These are phyloP conservation scores for Inosperma sp. DNA, from an alignment of 768 basidiomycete species.

Conservation along the genomic window DNA sequence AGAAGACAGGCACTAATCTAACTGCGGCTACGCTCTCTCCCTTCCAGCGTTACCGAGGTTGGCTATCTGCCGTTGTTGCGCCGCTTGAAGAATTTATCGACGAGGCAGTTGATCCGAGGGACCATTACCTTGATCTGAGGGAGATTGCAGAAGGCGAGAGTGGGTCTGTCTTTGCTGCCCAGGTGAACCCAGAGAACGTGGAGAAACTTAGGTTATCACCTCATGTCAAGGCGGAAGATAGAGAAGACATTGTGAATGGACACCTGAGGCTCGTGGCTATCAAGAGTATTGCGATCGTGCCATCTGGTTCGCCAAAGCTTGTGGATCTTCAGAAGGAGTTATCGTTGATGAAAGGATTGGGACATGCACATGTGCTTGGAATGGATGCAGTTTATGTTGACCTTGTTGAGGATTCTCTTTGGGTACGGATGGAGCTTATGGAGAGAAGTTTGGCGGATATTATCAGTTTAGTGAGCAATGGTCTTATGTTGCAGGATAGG, in stretches of 20 bases:
- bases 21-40: constrained; percentile 32
- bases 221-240: constrained; percentile 35
- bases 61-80: constrained; percentile 56
- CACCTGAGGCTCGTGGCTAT: constrained; percentile 59
- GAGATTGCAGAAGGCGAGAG: constrained; percentile 85
- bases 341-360: constrained; percentile 48
- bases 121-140: constrained; percentile 60
- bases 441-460: constrained; percentile 83
- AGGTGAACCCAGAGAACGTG: constrained; percentile 29
- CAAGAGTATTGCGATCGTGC: constrained; percentile 63
- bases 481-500: constrained; percentile 61
- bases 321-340: constrained; percentile 60
- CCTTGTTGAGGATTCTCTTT: constrained; percentile 59
- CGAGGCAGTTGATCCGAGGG: constrained; percentile 54
- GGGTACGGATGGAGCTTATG: constrained; percentile 91
- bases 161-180: constrained; percentile 59
- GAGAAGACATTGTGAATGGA: constrained; percentile 30
- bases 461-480: constrained; percentile 56
- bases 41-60: constrained; percentile 52
- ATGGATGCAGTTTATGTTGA: constrained; percentile 73
- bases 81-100: constrained; percentile 63
- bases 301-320: constrained; percentile 57
- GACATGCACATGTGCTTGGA: constrained; percentile 58
- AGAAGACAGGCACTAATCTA: constrained; percentile 21
- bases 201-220: constrained; percentile 39